Base-by-base conservation (phyloP, 2,329 filamentous ascomycete species). In the Waltergamsia citrina region DNA sequence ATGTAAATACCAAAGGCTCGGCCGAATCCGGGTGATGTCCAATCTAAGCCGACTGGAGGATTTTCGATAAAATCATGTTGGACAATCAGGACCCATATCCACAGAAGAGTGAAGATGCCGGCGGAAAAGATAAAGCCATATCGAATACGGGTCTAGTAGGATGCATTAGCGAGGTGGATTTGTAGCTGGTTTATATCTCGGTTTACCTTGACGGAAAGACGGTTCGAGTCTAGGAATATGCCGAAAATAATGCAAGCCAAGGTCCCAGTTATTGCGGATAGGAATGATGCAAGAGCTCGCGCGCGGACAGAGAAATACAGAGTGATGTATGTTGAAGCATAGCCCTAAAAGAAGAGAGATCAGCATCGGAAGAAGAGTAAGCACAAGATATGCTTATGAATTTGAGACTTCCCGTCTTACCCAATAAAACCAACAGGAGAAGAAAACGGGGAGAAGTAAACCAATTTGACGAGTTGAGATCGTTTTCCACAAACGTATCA, bases 81-180 rank as follows among this genome's bases (percentile, higher is more conserved):
- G 7, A 49, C 39, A n/a, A 44, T 37, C 14, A 42, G 29, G n/a
- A 42, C 44, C 45, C 43, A 48, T 7, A 44, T 38, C 45, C 44
- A 48, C 9, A 41, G 32, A 4, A 34, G 33, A 3, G n/a, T 39
- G 3, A 42, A 23, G 3, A 35, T 38, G 3, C 43, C 42, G 32
- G 37, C 36, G 14, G 38, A 40, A 10, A 44, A 39, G 21, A 46
- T 19, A 29, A 45, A 48, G n/a, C 38, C 41, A 19, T 23, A 25
- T 6, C 34, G 38, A 15, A 42, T 40, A 6, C 45, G 37, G 4
- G 39, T 39, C 30, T 41, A 29, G 5, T 14, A 15, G 6, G 15
- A 11, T 29, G 3, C n/a, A 21, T 14, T 12, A 22, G 29, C 30
- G n/a, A n/a, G n/a, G n/a, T n/a, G n/a, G n/a, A n/a, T n/a, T n/a